Percentiles rank a stretch among this genome's conserved stretches.
These are phyloP conservation scores for Candida pini DNA, from an alignment of 805 yeast genomes.

Conservation along the genomic window DNA sequence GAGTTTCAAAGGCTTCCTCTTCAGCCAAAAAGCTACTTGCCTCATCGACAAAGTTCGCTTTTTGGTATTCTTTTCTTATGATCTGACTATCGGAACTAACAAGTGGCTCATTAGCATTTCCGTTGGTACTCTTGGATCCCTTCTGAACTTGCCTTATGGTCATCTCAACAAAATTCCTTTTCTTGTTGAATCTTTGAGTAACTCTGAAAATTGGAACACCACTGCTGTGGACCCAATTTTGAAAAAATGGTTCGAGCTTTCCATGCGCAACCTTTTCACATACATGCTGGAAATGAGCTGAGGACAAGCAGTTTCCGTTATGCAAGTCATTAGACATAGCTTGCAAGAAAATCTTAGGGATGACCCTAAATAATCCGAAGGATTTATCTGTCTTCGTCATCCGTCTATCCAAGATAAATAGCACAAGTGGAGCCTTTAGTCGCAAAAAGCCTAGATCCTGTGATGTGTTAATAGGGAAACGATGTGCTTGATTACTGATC, in stretches of 20 bases:
- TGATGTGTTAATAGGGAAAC: slow-evolving; percentile 54
- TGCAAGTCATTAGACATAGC: slow-evolving; percentile 92
- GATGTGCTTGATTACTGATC: slow-evolving; percentile 61
- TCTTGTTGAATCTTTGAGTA: slow-evolving; percentile 89
- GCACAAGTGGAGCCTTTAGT: slow-evolving; percentile 79
- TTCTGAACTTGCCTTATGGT: slow-evolving; percentile 86
- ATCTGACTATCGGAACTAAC: slow-evolving; percentile 7
- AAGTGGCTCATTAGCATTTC: slow-evolving; percentile 14
- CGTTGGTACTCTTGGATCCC: slow-evolving; percentile 32
- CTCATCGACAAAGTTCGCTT: slow-evolving; percentile 40
- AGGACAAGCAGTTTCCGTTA: slow-evolving; percentile 67
- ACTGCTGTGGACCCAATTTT: slow-evolving; percentile 86
- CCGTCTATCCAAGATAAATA: slow-evolving; percentile 79
- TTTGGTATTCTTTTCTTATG: slow-evolving; percentile 16
- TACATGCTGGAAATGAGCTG: slow-evolving; percentile 83
- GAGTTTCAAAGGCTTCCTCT: slow-evolving; percentile 37
- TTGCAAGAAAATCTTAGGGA: slow-evolving; percentile 86
- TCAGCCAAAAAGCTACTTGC: slow-evolving; percentile 37
- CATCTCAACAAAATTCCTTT: slow-evolving; percentile 91
- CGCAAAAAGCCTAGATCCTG: slow-evolving; percentile 63
- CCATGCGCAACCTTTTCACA: slow-evolving; percentile 92
- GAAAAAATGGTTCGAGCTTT: slow-evolving; percentile 75
- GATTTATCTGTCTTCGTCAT: slow-evolving; percentile 96
- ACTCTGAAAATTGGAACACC: slow-evolving; percentile 88
- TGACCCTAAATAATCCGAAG: slow-evolving; percentile 83